Evolutionary conservation across 2,329 filamentous ascomycete species (phyloP), one percentile per base, ranked within the genome.

Genomic region (Ceratocystis diversiconidia): DNA sequence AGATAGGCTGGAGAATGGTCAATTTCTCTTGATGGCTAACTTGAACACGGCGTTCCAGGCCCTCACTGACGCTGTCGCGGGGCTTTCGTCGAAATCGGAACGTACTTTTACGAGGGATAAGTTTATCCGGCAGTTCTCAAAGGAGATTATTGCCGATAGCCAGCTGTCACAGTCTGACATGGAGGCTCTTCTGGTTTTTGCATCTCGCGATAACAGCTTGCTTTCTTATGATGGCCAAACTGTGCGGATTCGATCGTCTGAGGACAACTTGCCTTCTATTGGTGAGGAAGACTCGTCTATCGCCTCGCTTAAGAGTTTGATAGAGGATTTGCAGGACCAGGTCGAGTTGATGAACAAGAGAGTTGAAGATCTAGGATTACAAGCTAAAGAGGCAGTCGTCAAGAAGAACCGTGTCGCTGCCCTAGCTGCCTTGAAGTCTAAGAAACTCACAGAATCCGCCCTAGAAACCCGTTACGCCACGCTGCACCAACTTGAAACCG

Each of bases 281-380:
- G 89, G 88, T 0, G 78, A 85, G 66, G 87, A 95, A 71, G 94
- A 99, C 75, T 78, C 79, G 3, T 88, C 89, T 0, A 89, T 96
- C 68, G 91, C 91, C 1, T 88, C 88, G 19, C 82, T 99, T 8
- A 92, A 92, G 71, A 84, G 88, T 30, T 80, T 96, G 10, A 87
- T 91, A 32, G 79, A 83, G 50, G 87, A 88, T 62, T 80, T 99
- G 17, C 85, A 87, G 68, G 82, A 85, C 22, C 85, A 96, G 68
- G 86, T 90, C 17, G 75, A 80, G 6, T 79, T 85, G 0, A 80
- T 97, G 48, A 82, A 80, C 62, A 77, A 76, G 8, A 87, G 90
- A 68, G 79, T 94, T 62, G 81, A 86, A 1, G 79, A 82, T 32
- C 79, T 96, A 3, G 79, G 81, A 41, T 71, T 75, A 1, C 81